phyloP scores from a whole-genome alignment of 148 eudicot genomes.

The Silene latifolia region DNA sequence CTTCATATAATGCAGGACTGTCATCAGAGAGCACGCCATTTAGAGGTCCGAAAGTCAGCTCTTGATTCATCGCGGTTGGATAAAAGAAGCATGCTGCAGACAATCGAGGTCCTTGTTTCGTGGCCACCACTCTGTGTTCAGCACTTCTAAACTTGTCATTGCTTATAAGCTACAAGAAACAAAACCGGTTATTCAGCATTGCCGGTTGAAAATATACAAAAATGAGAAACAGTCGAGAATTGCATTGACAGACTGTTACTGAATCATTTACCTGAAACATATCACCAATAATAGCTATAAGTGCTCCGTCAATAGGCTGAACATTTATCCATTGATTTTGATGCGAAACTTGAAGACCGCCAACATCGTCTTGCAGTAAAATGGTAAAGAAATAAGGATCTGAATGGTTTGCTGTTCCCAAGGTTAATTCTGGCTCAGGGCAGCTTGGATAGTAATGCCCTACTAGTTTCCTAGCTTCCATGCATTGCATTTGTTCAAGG shows the following conservation, averaged over 20 bases:
- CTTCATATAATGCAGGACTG: slow-evolving; percentile 43
- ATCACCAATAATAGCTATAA: slow-evolving; percentile 68
- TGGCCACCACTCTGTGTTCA: slow-evolving; percentile 67
- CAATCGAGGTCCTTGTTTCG: slow-evolving; percentile 41
- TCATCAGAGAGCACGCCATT: slow-evolving; percentile 41
- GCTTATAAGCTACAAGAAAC: slow-evolving; percentile 37
- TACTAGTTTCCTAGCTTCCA: slow-evolving; percentile 48
- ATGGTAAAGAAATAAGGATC: slow-evolving; percentile 64
- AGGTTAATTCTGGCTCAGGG: slow-evolving; percentile 63
- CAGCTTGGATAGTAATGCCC: slow-evolving; percentile 72
- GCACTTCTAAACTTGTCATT: slow-evolving; percentile 50
- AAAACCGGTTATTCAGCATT: background rate
- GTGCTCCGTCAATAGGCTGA: slow-evolving; percentile 56
- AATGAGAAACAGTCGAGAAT: no score
- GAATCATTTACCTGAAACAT: slow-evolving; percentile 50
- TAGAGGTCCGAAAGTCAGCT: slow-evolving; percentile 41
- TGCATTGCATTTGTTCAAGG: slow-evolving; percentile 42
- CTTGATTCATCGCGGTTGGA: slow-evolving; percentile 27
- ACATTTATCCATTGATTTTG: slow-evolving; percentile 55
- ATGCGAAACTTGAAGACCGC: slow-evolving; percentile 67
- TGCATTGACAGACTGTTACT: background rate
- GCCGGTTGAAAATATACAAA: no score
- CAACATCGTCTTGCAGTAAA: slow-evolving; percentile 48
- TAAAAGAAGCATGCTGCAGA: slow-evolving; percentile 60
- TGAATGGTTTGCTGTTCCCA: slow-evolving; percentile 57